Base-by-base conservation (phyloP, 306 rosid genomes). In the Canavalia ensiformis region DNA sequence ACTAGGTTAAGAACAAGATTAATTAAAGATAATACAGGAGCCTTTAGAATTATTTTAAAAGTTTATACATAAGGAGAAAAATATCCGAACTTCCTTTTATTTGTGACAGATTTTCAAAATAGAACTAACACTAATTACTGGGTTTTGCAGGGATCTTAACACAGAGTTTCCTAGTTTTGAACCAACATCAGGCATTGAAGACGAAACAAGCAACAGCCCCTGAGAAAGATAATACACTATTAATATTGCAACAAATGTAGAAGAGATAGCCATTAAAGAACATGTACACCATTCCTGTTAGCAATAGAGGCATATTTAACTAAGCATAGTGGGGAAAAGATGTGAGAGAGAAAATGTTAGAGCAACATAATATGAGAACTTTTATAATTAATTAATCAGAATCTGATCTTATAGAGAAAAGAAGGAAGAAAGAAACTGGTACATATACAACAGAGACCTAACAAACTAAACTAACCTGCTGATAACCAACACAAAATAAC, bases 121-220 rank as follows among this genome's bases (percentile, higher is more conserved):
- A 30, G 4, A 50, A 46, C 63, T 31, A 56, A 55, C 39, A 18
- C 29, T 42, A 57, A 30, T 25, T 25, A 41, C 8, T 9, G 50
- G 7, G 60, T 18, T 34, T 82, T 77, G 86, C 84, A 88, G 92
- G 89, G 90, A 84, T 76, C 84, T 90, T 25, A 80, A 78, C 56
- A 52, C 54, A 51, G 62, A 83, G 55, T 90, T 86, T 78, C 94
- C 84, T 41, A 77, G 56, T 30, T 68, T 76, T 59, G 63, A 68
- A 59, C 18, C 3, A 5, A 39, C 37, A 57, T 37, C 66, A 47
- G 39, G 25, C 30, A 82, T 35, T 76, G 86, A 84, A 85, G 87
- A 87, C 58, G 70, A 45, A 46, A 59, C 18, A 59, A 74, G 50
- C 42, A 42, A 30, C 18, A 57, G 11, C 34, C 57, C 25, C 5